Conservation (phyloP, 306 rosid genomes). For the Lathyrus aphaca region DNA sequence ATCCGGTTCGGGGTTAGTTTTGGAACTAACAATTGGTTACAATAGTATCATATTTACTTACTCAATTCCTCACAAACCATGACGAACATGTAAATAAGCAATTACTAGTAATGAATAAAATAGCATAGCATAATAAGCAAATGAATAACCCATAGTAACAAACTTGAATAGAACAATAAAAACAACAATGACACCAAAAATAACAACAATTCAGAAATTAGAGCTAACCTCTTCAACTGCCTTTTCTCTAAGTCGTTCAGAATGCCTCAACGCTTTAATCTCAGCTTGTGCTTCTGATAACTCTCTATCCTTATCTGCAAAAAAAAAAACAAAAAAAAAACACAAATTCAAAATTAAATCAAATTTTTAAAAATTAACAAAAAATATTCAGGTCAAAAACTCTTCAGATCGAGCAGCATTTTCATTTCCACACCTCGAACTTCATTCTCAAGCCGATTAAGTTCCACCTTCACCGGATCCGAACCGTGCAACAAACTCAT, state of each 20-base stretch:
- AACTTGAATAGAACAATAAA: neutral
- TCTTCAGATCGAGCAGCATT: constrained; percentile 75
- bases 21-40: too few species aligned
- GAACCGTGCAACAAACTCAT: constrained; percentile 84
- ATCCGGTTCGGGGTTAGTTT: too few species aligned
- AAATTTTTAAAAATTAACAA: constrained; percentile 23
- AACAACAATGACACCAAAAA: constrained; percentile 10
- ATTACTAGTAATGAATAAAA: neutral
- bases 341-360: neutral
- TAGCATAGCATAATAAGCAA: neutral
- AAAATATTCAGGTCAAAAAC: constrained; percentile 38
- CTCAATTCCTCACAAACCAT: neutral
- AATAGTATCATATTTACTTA: neutral
- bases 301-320: constrained; percentile 94
- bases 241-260: constrained; percentile 93
- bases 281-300: constrained; percentile 89
- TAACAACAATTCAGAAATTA: constrained; percentile 32
- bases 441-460: constrained; percentile 94
- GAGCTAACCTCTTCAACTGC: constrained; percentile 87
- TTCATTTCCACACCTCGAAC: constrained; percentile 67
- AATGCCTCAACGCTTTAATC: constrained; percentile 89
- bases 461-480: constrained; percentile 98
- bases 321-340: constrained; percentile 22
- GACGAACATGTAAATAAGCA: neutral
- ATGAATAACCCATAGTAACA: neutral